Percentiles rank a stretch among this genome's conserved stretches.
Conservation (phyloP, 164 flowering plant genomes). For the Liquidambar formosana region DNA sequence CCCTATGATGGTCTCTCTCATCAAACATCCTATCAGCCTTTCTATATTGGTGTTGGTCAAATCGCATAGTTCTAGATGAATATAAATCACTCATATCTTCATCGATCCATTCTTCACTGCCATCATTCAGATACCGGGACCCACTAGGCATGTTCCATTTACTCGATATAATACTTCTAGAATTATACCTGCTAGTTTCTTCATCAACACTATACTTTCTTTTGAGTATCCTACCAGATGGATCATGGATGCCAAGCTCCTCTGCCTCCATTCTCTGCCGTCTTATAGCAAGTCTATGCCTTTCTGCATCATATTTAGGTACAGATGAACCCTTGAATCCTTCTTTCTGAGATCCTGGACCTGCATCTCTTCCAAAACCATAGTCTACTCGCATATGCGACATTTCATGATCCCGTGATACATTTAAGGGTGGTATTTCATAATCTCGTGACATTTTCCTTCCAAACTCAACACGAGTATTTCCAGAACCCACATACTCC, state of each 20-base stretch:
- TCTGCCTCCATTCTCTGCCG: conserved; percentile 14
- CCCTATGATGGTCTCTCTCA: conserved; percentile 11
- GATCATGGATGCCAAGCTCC: conserved; percentile 17
- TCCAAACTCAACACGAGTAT: conserved; percentile 9
- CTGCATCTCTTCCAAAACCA: conserved; percentile 20
- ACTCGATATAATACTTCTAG: conserved; percentile 14
- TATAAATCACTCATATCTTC: conserved; percentile 11
- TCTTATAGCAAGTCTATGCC: conserved; percentile 11
- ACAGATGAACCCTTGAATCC: conserved; percentile 11
- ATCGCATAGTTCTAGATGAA: conserved; percentile 1
- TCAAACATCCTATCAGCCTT: conserved; percentile 14
- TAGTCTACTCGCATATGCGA: conserved; percentile 15
- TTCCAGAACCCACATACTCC: conserved; percentile 18
- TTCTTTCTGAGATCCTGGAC: conserved; percentile 16
- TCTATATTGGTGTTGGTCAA: conserved; percentile 11
- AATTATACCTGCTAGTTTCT: conserved; percentile 6
- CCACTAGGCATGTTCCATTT: conserved; percentile 7
- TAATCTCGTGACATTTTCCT: conserved; percentile 19
- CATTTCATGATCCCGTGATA: conserved; percentile 14
- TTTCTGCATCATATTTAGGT: conserved; percentile 17
- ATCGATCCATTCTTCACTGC: conserved; percentile 23
- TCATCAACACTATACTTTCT: conserved; percentile 23
- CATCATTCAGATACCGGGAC: conserved; percentile 14
- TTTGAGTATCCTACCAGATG: conserved; percentile 20
- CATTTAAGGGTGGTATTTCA: conserved; percentile 8